Evolutionary conservation across 2,329 filamentous ascomycete species (phyloP), one percentile per base, ranked within the genome.

Genomic region (Paraphoma chrysanthemicola): DNA sequence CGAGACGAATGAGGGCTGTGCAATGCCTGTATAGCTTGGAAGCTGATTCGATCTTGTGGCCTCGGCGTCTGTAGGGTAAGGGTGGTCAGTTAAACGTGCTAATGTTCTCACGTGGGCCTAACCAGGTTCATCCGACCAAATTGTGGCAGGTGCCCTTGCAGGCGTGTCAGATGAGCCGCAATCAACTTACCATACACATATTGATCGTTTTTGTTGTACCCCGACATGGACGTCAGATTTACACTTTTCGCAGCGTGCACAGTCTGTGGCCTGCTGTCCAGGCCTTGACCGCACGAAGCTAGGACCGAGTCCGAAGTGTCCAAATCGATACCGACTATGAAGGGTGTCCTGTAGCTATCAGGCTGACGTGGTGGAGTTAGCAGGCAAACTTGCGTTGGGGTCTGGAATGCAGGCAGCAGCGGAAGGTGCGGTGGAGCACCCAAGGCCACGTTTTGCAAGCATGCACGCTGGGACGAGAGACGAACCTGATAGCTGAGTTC

Each of bases 181-280:
- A 46, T 58, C 58, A 56, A 88, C 92, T 81, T 82, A 96, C 93
- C 90, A 80, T 94, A 90, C 81, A 93, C 86, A 77, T 89, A 90
- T 77, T 89, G 84, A 77, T 90, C 87, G 56, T 87, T 80, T 80
- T 96, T 96, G 73, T 85, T 83, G 83, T 92, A 93, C 79, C 89
- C 89, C 78, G 91, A 90, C 90, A 93, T 93, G 79, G 90, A 88
- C 80, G 91, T 81, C 71, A 88, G 77, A 76, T 80, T 76, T 76
- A 61, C 66, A 62, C 64, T 64, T 63, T 69, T 64, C 69, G 64
- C 70, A 64, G 66, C 64, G 44, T 61, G 59, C 48, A 63, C 69
- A 62, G 82, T 74, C 83, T 82, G 79, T 81, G 86, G 79, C 82
- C 86, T 83, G 78, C 67, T 68, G 61, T 58, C 62, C 54, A 69